Evolutionary conservation across 2,329 filamentous ascomycete genomes (phyloP).

Genomic region (Dactylonectria macrodidyma): DNA sequence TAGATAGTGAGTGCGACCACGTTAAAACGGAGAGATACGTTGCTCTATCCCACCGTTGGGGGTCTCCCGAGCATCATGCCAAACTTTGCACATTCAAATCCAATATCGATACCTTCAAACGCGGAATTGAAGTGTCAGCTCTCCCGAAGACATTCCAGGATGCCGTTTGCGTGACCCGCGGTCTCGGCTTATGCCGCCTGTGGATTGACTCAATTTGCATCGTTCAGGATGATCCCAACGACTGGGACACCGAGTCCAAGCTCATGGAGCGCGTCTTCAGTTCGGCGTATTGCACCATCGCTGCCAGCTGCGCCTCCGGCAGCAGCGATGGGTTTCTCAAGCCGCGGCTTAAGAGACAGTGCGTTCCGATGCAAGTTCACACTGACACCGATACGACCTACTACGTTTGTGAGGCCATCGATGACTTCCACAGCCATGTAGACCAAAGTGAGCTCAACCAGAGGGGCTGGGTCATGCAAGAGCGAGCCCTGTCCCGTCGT

Average conservation of each 20-base stretch:
- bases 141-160: conserved; percentile 30
- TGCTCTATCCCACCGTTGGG: conserved; percentile 48
- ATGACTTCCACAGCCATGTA: conserved; percentile 54
- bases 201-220: conserved; percentile 31
- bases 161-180: neutral
- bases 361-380: conserved; percentile 11
- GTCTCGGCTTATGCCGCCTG: neutral
- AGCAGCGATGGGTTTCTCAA: conserved; percentile 38
- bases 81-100: conserved; percentile 12
- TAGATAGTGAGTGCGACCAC: neutral
- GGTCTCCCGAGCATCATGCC: conserved; percentile 7
- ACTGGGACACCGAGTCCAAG: conserved; percentile 30
- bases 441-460: conserved; percentile 48
- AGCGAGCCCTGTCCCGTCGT: conserved; percentile 54
- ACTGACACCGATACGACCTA: conserved; percentile 9
- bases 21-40: conserved; percentile 18
- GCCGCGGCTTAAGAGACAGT: conserved; percentile 1
- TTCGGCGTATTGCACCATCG: conserved; percentile 28
- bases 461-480: conserved; percentile 59
- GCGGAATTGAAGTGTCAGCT: neutral
- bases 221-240: conserved; percentile 30
- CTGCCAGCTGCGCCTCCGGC: conserved; percentile 18
- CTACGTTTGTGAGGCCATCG: conserved; percentile 49
- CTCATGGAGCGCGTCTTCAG: conserved; percentile 37
- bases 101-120: neutral